These are phyloP conservation scores for Xerocomellus intermedius DNA, from an alignment of 768 basidiomycete genomes.

Conservation along the genomic window DNA sequence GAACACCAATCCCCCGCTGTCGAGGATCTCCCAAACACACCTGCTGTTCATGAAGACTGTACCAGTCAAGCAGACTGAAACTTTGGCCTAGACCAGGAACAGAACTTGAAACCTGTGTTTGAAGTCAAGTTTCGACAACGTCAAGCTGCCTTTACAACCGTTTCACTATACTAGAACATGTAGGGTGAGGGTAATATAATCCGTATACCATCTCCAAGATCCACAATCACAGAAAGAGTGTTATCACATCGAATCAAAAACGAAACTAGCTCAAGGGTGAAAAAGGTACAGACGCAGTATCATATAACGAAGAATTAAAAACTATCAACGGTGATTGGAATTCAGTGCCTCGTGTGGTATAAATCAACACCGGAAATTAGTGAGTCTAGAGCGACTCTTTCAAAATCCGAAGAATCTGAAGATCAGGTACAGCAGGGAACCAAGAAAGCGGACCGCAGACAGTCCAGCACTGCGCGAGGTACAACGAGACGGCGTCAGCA, in stretches of 20 bases:
- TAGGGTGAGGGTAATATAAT: background rate
- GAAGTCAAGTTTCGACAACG: slow-evolving; percentile 4
- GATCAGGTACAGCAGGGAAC: slow-evolving; percentile 75
- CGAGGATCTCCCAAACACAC: too few relatives aligned
- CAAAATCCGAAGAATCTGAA: slow-evolving; percentile 69
- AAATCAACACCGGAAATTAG: slow-evolving; percentile 1
- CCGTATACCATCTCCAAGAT: background rate
- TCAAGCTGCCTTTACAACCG: slow-evolving; percentile 3
- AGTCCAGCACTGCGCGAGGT: slow-evolving; percentile 59
- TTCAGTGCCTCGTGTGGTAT: slow-evolving; percentile 3
- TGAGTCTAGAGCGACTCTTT: slow-evolving; percentile 10
- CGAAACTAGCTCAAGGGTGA: background rate
- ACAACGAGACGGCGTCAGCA: slow-evolving; percentile 3
- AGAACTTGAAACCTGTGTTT: background rate
- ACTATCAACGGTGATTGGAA: background rate
- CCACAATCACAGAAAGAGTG: slow-evolving; percentile 1
- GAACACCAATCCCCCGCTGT: background rate
- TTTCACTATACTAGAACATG: slow-evolving; percentile 1
- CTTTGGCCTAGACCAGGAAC: background rate
- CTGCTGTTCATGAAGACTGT: background rate
- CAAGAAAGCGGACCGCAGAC: slow-evolving; percentile 76
- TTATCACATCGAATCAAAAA: background rate
- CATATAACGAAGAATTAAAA: slow-evolving; percentile 1
- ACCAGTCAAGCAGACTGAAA: background rate
- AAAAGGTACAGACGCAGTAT: slow-evolving; percentile 15